Percentiles rank a stretch among this genome's conserved stretches.
phyloP scores from a whole-genome alignment of 1,284 basidiomycete species.

The Pseudozyma flocculosa region DNA sequence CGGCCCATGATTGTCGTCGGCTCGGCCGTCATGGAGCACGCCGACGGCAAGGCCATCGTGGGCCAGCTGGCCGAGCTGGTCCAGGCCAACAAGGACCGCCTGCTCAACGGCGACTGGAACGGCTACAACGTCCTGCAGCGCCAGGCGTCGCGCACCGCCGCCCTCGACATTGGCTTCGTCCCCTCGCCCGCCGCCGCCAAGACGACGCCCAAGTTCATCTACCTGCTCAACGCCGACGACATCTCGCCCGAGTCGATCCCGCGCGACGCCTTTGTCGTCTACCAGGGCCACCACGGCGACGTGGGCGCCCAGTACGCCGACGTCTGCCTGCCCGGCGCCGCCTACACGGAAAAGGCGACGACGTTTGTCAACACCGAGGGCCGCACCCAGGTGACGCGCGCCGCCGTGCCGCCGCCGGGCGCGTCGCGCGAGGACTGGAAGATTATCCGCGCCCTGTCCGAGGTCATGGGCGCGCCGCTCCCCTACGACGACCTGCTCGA shows the following conservation, averaged over 20 bases:
- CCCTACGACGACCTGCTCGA: conserved; percentile 89
- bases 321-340: conserved; percentile 86
- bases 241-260: conserved; percentile 88
- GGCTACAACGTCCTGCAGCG: conserved; percentile 92
- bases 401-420: conserved; percentile 92
- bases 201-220: conserved; percentile 89
- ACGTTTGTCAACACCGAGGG: conserved; percentile 99
- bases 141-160: conserved; percentile 85
- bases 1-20: conserved; percentile 92
- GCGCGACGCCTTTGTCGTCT: conserved; percentile 91
- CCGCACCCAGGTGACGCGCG: conserved; percentile 82
- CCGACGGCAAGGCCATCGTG: conserved; percentile 79
- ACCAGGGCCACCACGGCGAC: conserved; percentile 98
- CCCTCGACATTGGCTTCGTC: conserved; percentile 91
- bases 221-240: conserved; percentile 95
- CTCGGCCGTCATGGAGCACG: conserved; percentile 80
- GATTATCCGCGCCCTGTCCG: conserved; percentile 92
- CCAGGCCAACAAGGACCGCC: conserved; percentile 65
- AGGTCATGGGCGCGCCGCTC: conserved; percentile 74
- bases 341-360: conserved; percentile 92
- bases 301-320: conserved; percentile 94
- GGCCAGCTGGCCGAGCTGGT: conserved; percentile 79
- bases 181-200: conserved; percentile 75
- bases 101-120: conserved; percentile 90
- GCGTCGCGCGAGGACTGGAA: conserved; percentile 98